Conservation (phyloP, 2,329 filamentous ascomycete species). For the Claviceps pazoutovae region DNA sequence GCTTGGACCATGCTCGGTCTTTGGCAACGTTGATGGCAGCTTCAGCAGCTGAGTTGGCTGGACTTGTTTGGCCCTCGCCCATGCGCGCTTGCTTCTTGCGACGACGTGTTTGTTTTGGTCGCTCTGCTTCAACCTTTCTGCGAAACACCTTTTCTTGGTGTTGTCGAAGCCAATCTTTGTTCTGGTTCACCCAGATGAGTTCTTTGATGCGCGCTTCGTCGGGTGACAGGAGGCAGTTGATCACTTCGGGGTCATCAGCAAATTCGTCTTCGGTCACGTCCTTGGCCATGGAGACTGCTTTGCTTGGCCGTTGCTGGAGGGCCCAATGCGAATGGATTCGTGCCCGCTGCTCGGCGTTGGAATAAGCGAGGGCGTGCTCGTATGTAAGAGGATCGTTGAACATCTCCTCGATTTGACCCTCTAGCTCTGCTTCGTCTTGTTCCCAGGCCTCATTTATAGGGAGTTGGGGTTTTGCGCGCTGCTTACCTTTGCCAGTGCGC, state of each 20-base stretch:
- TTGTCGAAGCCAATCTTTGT: conserved; percentile 81
- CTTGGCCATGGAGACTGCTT: conserved; percentile 40
- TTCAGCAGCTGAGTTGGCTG: conserved; percentile 54
- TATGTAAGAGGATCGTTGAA: conserved; percentile 47
- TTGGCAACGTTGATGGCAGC: conserved; percentile 56
- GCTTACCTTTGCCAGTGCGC: conserved; percentile 11
- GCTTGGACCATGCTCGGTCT: conserved; percentile 54
- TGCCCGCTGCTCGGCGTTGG: conserved; percentile 41
- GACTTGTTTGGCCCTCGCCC: conserved; percentile 50
- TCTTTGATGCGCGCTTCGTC: conserved; percentile 74
- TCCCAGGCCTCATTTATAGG: conserved; percentile 50
- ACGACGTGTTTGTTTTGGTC: conserved; percentile 43
- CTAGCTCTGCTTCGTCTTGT: conserved; percentile 48
- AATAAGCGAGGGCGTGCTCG: conserved; percentile 43
- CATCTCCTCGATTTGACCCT: conserved; percentile 56
- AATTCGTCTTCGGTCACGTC: conserved; percentile 73
- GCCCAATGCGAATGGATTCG: conserved; percentile 39
- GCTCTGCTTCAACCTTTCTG: conserved; percentile 47
- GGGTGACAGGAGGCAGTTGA: conserved; percentile 59
- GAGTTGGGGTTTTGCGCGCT: conserved; percentile 27
- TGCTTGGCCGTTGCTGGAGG: conserved; percentile 31
- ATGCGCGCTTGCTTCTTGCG: conserved; percentile 42
- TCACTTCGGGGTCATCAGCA: conserved; percentile 76
- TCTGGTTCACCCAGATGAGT: conserved; percentile 85
- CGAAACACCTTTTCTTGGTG: conserved; percentile 75